phyloP scores from a whole-genome alignment of 805 yeast genomes.

The Yarrowia sp. region DNA sequence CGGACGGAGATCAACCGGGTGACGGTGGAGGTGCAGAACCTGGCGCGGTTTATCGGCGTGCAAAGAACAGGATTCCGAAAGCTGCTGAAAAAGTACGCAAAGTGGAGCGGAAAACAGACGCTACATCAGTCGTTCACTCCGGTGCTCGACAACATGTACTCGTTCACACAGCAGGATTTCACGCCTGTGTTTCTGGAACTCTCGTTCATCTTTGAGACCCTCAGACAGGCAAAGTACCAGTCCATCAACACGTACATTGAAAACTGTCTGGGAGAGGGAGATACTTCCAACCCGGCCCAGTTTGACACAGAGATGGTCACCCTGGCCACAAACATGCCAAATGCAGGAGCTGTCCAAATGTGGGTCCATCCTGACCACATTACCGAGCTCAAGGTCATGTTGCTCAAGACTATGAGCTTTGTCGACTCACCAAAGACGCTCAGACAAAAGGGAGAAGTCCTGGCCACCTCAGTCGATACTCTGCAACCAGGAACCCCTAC shows the following conservation, averaged over 20 bases:
- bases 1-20: conserved; percentile 45
- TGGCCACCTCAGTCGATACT: conserved; percentile 3
- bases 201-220: conserved; percentile 52
- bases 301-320: conserved; percentile 41
- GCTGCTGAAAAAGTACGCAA: conserved; percentile 65
- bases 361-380: conserved; percentile 63
- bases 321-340: conserved; percentile 32
- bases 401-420: conserved; percentile 37
- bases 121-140: conserved; percentile 36
- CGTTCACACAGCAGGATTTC: conserved; percentile 62
- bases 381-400: conserved; percentile 50
- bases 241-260: conserved; percentile 25
- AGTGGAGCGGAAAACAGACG: conserved; percentile 42
- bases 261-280: not conserved
- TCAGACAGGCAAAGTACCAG: conserved; percentile 38
- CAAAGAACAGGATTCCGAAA: conserved; percentile 73
- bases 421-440: conserved; percentile 23
- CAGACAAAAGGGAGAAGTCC: conserved; percentile 15
- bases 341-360: conserved; percentile 44
- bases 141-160: conserved; percentile 47
- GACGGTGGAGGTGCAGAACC: conserved; percentile 55
- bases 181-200: conserved; percentile 61
- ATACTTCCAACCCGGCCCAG: conserved; percentile 17
- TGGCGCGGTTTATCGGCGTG: conserved; percentile 66
- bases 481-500: not conserved